Base-by-base conservation (phyloP, 2,329 filamentous ascomycete genomes). In the Ophiostoma sp. region DNA sequence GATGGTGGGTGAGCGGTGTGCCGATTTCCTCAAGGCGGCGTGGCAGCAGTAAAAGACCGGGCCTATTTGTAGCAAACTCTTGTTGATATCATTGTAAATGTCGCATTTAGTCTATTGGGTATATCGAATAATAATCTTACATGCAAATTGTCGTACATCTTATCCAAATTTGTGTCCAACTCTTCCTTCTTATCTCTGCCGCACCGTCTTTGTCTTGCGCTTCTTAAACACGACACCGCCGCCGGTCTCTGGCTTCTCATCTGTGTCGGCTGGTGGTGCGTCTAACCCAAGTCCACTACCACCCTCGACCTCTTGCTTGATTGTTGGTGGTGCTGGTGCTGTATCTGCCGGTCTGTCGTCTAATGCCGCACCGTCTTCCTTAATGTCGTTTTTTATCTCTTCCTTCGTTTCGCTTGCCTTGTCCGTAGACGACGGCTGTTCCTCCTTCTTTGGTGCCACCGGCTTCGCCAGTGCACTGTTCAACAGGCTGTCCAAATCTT, bases 201-300 rank as follows among this genome's bases (percentile, higher is more conserved):
- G 86, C 48, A 90, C 85, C 69, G 86, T 88, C 83, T 90, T 92
- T 17, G 89, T 85, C 79, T 94, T 95, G 71, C 93, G 85, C 83
- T 94, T 95, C 83, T 95, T 95, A 82, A 95, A 96, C 2, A 94
- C 76, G 73, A 22, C 72, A 8, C 19, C 5, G 17, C 28, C 57
- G 45, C 52, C 3, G 22, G 4, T 31, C 15, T 36, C 19, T 59
- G 69, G 28, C 57, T 64, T 70, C 66, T 64, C 55, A 17, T 5
- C 4, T 9, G 64, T 28, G 1, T 55, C 31, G 4, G 33, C 33
- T 22, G n/a, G 39, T 50, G 25, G 25, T 2, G 25, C 50, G 9
- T 50, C 63, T 2, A 19, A 25, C 8, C 33, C 25, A 22, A 39
- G 22, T 11, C 31, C 39, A 19, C 31, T n/a, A 17, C 17, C 48